Evolutionary conservation across 768 basidiomycete genomes (phyloP).

Genomic region (Trametes gibbosa): DNA sequence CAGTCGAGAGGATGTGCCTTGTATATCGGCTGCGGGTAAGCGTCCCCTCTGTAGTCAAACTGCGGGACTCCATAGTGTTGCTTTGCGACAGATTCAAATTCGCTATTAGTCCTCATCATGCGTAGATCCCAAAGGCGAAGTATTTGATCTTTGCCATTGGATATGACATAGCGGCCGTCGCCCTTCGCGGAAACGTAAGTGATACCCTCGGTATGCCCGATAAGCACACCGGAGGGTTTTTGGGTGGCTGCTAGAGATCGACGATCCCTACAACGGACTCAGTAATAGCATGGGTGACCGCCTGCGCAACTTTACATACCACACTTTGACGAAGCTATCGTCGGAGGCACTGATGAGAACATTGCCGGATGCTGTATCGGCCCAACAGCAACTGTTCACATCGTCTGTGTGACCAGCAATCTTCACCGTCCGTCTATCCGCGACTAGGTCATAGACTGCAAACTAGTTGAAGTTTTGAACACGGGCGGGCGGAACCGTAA

Average conservation of each 20-base stretch:
- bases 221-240: slow-evolving; percentile 89
- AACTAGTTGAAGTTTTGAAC: background rate
- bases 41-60: slow-evolving; percentile 79
- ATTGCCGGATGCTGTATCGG: slow-evolving; percentile 89
- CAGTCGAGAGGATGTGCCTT: slow-evolving; percentile 82
- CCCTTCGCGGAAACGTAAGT: slow-evolving; percentile 95
- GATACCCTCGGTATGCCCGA: slow-evolving; percentile 95
- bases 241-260: slow-evolving; percentile 44
- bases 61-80: slow-evolving; percentile 52
- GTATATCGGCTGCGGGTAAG: slow-evolving; percentile 61
- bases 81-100: slow-evolving; percentile 55
- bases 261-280: slow-evolving; percentile 41
- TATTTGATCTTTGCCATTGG: slow-evolving; percentile 95
- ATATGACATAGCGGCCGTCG: slow-evolving; percentile 92
- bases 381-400: slow-evolving; percentile 96
- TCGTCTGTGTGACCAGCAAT: slow-evolving; percentile 88
- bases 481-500: background rate
- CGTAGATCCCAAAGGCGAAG: slow-evolving; percentile 91
- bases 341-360: slow-evolving; percentile 94
- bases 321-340: slow-evolving; percentile 92
- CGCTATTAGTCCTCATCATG: slow-evolving; percentile 78
- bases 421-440: slow-evolving; percentile 74
- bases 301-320: slow-evolving; percentile 46
- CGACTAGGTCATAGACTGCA: slow-evolving; percentile 87
- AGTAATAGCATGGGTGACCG: background rate